Percentiles rank a stretch among this genome's conserved stretches.
Conservation (phyloP, 257 asterid genomes). For the Leonotis leonurus region DNA sequence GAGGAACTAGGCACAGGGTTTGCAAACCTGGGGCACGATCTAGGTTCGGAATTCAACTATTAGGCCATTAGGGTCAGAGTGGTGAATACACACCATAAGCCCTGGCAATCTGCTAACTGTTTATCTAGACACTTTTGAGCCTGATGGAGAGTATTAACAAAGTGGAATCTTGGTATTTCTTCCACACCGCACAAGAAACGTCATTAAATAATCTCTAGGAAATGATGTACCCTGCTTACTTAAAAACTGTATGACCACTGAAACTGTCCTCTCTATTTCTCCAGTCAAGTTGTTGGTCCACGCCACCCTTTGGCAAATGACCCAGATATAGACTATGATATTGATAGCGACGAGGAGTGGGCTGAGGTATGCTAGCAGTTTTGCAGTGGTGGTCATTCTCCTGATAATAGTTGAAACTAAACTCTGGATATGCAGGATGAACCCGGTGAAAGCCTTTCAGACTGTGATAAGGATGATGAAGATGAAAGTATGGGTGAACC, state of each 20-base stretch:
- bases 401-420: background rate
- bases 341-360: constrained; percentile 99
- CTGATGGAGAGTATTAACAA: background rate
- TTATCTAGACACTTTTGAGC: background rate
- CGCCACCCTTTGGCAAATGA: constrained; percentile 67
- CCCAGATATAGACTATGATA: constrained; percentile 73
- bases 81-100: background rate
- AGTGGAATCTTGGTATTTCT: background rate
- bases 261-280: constrained; percentile 18
- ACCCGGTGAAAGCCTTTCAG: constrained; percentile 97
- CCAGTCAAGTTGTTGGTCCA: constrained; percentile 64
- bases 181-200: background rate
- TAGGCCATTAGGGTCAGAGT: background rate
- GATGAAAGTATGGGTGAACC: constrained; percentile 54
- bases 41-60: background rate
- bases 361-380: constrained; percentile 70
- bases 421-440: constrained; percentile 56
- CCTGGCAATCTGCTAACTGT: background rate
- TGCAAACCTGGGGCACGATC: background rate
- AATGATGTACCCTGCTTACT: background rate
- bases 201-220: background rate
- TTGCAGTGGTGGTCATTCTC: constrained; percentile 10
- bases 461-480: constrained; percentile 77
- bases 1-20: background rate
- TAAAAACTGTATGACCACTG: constrained; percentile 4